These are phyloP conservation scores for Aspergillus vadensis DNA, from an alignment of 2,329 filamentous ascomycete genomes.

Conservation along the genomic window DNA sequence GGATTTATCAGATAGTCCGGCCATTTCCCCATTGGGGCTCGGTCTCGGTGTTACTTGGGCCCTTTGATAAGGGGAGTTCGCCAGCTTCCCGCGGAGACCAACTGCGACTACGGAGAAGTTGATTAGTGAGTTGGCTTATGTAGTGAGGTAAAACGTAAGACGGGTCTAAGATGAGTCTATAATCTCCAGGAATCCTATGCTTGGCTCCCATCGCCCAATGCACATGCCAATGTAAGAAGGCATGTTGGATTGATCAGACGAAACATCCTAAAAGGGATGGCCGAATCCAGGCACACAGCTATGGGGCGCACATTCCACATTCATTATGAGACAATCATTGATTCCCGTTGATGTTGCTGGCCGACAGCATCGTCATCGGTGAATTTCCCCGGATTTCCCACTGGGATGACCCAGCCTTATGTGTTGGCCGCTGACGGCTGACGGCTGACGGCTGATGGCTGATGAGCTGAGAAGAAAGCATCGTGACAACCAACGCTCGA, in stretches of 20 bases:
- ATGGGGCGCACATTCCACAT: neutral
- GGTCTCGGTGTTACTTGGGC: conserved; percentile 14
- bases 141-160: neutral
- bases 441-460: neutral
- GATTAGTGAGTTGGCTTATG: no score
- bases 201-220: no score
- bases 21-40: conserved; percentile 13
- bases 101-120: neutral
- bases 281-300: neutral
- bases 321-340: neutral
- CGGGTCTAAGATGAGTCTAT: no score
- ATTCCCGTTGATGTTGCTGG: neutral
- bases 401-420: neutral
- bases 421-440: neutral
- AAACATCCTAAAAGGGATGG: neutral
- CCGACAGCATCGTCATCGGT: neutral
- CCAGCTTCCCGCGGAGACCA: neutral
- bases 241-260: neutral
- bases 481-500: no score
- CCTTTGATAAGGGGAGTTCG: neutral
- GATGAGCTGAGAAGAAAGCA: no score
- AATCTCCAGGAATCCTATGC: no score
- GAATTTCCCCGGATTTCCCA: neutral
- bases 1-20: conserved; percentile 28
- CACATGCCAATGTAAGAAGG: neutral